Percentiles rank a stretch among this genome's conserved stretches.
Evolutionary conservation across 2,329 filamentous ascomycete genomes (phyloP).

Genomic region (Aspergillus sp.): DNA sequence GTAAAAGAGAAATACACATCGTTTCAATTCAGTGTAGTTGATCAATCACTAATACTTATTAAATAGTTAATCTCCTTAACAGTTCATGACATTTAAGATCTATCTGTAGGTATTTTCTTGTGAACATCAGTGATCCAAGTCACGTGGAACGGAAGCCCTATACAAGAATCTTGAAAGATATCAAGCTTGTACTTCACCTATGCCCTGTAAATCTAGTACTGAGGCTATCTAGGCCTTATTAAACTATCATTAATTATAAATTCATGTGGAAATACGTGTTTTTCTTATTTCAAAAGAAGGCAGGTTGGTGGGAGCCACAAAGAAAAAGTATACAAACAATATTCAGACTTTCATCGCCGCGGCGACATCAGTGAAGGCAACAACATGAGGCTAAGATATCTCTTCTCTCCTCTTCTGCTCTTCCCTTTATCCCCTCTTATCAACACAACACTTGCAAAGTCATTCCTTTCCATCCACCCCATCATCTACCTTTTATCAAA

Average conservation of each 20-base stretch:
- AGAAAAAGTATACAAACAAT: neutral
- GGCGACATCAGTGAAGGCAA: slow-evolving; percentile 1
- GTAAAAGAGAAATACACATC: too few species aligned
- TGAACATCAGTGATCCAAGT: neutral
- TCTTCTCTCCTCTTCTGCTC: slow-evolving; percentile 1
- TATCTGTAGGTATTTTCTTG: neutral
- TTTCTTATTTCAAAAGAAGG: neutral
- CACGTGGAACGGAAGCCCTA: slow-evolving; percentile 14
- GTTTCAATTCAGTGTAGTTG: too few species aligned
- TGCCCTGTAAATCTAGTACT: neutral
- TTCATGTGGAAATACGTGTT: too few species aligned
- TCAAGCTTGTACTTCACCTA: neutral
- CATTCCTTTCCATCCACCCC: neutral
- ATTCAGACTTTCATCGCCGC: neutral
- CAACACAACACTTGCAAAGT: neutral
- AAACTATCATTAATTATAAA: too few species aligned
- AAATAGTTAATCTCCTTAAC: too few species aligned
- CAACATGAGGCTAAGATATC: neutral
- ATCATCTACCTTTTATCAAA: slow-evolving; percentile 9
- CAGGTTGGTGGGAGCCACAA: neutral
- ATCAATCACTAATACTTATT: too few species aligned
- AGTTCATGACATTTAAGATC: neutral
- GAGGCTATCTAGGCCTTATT: neutral
- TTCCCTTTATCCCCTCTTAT: slow-evolving; percentile 2
- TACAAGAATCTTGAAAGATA: slow-evolving; percentile 6